phyloP scores from a whole-genome alignment of 371 early-diverging fungal species.

The Mucor ambiguus region DNA sequence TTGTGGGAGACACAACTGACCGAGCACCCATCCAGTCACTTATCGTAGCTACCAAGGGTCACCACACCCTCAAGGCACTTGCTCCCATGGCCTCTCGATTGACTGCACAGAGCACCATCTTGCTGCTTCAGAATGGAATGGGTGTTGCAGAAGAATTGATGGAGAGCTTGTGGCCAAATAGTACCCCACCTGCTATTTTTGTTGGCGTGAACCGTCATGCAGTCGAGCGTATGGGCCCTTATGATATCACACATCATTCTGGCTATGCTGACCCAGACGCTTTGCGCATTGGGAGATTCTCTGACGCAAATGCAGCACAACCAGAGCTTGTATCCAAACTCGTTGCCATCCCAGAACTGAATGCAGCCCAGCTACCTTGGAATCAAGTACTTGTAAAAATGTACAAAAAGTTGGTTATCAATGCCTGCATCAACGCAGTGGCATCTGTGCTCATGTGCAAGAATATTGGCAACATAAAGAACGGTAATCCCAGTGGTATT shows the following conservation, averaged over 20 bases:
- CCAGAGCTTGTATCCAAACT: constrained; percentile 22
- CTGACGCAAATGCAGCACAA: constrained; percentile 19
- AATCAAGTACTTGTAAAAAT: constrained; percentile 41
- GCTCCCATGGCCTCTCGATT: constrained; percentile 38
- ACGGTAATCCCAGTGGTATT: constrained; percentile 20
- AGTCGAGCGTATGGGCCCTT: constrained; percentile 41
- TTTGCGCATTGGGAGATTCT: constrained; percentile 33
- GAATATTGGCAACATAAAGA: constrained; percentile 40
- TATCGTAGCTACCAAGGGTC: constrained; percentile 50
- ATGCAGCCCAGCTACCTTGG: constrained; percentile 36
- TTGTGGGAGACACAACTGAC: background rate
- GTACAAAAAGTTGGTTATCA: constrained; percentile 59
- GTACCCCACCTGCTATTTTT: constrained; percentile 38
- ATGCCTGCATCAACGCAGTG: constrained; percentile 60
- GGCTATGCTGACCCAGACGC: constrained; percentile 45
- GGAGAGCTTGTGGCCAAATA: constrained; percentile 33
- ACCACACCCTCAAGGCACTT: constrained; percentile 51
- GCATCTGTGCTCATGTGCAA: constrained; percentile 49
- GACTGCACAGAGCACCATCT: constrained; percentile 41
- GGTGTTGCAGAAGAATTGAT: constrained; percentile 59
- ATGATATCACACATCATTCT: constrained; percentile 50
- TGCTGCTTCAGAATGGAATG: constrained; percentile 70
- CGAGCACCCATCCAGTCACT: constrained; percentile 25
- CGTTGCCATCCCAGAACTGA: constrained; percentile 31
- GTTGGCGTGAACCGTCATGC: constrained; percentile 64